A percentile compares a stretch with the other conserved stretches of the same genome.
Evolutionary conservation across 1,139 yeast species (phyloP).

Genomic region (Yarrowia galli): DNA sequence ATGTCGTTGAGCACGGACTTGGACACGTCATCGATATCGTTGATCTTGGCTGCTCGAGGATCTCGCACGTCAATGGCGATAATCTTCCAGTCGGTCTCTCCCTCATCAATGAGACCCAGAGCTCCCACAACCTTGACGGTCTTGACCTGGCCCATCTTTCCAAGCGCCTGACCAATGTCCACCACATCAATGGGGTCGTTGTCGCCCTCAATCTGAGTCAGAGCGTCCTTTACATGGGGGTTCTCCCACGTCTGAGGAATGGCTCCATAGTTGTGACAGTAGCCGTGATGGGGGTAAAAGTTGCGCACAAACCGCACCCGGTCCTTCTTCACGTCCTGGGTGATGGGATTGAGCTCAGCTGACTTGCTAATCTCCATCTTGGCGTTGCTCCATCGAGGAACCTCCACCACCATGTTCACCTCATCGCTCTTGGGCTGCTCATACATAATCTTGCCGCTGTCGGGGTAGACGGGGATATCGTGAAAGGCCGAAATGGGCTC

Average conservation of each 20-base stretch:
- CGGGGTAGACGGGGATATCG: conserved; percentile 77
- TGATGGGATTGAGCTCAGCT: conserved; percentile 74
- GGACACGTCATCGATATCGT: conserved; percentile 79
- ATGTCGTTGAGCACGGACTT: conserved; percentile 79
- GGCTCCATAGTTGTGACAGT: conserved; percentile 92
- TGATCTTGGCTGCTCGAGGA: conserved; percentile 73
- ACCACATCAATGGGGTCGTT: conserved; percentile 92
- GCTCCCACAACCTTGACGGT: conserved; percentile 86
- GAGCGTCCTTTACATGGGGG: conserved; percentile 70
- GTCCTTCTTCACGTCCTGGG: conserved; percentile 87
- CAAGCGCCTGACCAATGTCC: conserved; percentile 80
- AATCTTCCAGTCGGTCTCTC: conserved; percentile 94
- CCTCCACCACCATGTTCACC: conserved; percentile 81
- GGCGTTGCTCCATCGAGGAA: conserved; percentile 91
- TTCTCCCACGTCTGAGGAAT: conserved; percentile 97
- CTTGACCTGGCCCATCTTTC: conserved; percentile 76
- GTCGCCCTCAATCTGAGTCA: conserved; percentile 72
- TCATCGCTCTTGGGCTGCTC: conserved; percentile 19
- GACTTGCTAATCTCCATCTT: conserved; percentile 82
- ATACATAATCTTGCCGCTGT: conserved; percentile 66
- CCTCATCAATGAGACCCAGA: conserved; percentile 88
- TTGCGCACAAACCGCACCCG: conserved; percentile 83
- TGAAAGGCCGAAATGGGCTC: conserved; percentile 80
- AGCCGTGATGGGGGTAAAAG: conserved; percentile 90
- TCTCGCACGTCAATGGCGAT: conserved; percentile 78